Conservation (phyloP, 495 filamentous ascomycete species). For the Parachaetomium inaequale region DNA sequence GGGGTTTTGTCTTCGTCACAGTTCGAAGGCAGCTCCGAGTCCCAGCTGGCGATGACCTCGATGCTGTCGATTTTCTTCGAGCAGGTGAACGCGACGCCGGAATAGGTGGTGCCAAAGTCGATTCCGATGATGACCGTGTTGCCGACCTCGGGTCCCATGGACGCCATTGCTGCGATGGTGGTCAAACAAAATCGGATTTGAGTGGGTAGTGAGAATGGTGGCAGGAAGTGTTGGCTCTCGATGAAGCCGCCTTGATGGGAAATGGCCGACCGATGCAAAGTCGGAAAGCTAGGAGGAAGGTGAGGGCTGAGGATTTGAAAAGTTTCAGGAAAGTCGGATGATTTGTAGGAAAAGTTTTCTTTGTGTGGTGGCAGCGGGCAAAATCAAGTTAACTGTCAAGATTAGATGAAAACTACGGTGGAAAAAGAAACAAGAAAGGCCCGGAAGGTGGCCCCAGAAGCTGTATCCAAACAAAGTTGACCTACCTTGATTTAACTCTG, state of each 20-base stretch:
- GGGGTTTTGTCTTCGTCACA: constrained; percentile 23
- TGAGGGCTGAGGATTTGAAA: no score
- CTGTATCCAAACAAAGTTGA: no score
- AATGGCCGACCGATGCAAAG: no score
- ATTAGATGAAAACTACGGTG: no score
- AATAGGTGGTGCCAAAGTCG: constrained; percentile 22
- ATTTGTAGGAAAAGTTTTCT: no score
- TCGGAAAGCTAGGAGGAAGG: neutral
- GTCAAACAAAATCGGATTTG: neutral
- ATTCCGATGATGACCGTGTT: constrained; percentile 18
- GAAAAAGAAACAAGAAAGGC: no score
- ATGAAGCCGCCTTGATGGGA: neutral
- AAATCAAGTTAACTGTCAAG: no score
- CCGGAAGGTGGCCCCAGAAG: no score
- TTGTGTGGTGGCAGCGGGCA: no score
- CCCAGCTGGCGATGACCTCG: constrained; percentile 21
- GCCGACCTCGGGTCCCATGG: neutral
- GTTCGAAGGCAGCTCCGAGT: constrained; percentile 11
- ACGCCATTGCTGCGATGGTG: neutral
- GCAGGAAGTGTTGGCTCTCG: neutral
- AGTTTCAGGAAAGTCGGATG: no score
- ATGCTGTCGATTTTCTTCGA: constrained; percentile 11
- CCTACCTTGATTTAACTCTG: no score
- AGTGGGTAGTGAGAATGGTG: neutral
- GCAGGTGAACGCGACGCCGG: constrained; percentile 16